A percentile compares a stretch with the other conserved stretches of the same genome.
phyloP scores from a whole-genome alignment of 2,329 filamentous ascomycete genomes.

The Cladosporium sp. region DNA sequence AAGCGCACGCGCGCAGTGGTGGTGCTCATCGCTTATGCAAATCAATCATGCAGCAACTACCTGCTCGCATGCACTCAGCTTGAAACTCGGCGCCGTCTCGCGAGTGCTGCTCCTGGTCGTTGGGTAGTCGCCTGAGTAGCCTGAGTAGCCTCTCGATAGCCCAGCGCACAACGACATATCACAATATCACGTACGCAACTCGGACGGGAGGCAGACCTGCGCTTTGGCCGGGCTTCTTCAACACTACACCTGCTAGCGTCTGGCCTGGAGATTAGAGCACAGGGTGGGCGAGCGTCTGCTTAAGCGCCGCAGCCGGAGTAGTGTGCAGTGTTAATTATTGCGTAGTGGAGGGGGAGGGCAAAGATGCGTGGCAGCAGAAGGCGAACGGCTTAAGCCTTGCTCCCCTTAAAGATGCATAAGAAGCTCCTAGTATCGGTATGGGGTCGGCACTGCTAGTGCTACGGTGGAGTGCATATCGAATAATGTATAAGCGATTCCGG shows the following conservation, averaged over 20 bases:
- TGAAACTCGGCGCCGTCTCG: not conserved
- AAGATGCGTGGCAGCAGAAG: not conserved
- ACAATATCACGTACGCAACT: constrained; percentile 11
- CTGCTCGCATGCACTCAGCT: not conserved
- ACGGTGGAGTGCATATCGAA: constrained; percentile 7
- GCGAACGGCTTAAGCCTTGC: not conserved
- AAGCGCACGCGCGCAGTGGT: not conserved
- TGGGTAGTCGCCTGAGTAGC: not conserved
- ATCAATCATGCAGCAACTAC: not conserved
- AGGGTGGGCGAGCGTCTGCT: constrained; percentile 4
- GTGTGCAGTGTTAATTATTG: not conserved
- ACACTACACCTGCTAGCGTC: constrained; percentile 7
- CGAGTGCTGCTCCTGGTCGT: not conserved
- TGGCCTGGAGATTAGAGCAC: constrained; percentile 1
- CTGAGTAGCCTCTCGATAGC: not conserved
- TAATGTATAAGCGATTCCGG: constrained; percentile 1
- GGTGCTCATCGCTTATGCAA: constrained; percentile 6
- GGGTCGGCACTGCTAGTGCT: constrained; percentile 9
- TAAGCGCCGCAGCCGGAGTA: constrained; percentile 9
- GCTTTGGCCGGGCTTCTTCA: constrained; percentile 13
- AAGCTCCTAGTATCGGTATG: not conserved
- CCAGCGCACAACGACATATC: constrained; percentile 12
- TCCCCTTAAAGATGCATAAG: constrained; percentile 9
- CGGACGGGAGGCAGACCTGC: constrained; percentile 6
- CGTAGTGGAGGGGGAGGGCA: not conserved